Percentiles rank a stretch among this genome's conserved stretches.
Evolutionary conservation across 371 early-diverging fungal genomes (phyloP).

Genomic region (Zychaea mexicana): DNA sequence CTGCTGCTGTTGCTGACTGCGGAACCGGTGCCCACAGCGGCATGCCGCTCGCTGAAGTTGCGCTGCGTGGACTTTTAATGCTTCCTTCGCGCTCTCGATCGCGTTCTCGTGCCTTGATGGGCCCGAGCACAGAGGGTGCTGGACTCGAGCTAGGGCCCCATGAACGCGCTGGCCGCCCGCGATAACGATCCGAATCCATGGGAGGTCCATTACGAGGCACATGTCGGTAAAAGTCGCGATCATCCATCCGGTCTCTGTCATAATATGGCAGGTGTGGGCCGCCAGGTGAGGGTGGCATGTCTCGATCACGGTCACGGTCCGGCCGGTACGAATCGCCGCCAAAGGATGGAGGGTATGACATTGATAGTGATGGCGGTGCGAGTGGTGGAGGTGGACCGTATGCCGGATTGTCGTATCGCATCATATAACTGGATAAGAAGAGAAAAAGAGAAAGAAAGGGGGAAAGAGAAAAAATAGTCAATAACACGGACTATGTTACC

Average conservation of each 20-base stretch:
- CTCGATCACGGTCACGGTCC: slow-evolving; percentile 45
- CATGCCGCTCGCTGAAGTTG: not conserved
- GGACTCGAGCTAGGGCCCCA: slow-evolving; percentile 12
- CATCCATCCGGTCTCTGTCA: slow-evolving; percentile 44
- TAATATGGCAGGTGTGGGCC: slow-evolving; percentile 35
- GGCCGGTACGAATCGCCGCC: slow-evolving; percentile 53
- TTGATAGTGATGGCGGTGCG: slow-evolving; percentile 26
- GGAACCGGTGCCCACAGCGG: not conserved
- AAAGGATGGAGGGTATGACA: slow-evolving; percentile 30
- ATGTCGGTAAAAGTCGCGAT: slow-evolving; percentile 43
- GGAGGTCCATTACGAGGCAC: slow-evolving; percentile 6
- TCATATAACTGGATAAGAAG: slow-evolving; percentile 41
- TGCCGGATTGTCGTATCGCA: slow-evolving; percentile 40
- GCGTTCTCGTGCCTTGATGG: slow-evolving; percentile 21
- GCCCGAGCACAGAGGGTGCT: slow-evolving; percentile 11
- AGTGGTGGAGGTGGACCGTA: slow-evolving; percentile 40
- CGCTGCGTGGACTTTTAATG: slow-evolving; percentile 24
- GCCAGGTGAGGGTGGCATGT: slow-evolving; percentile 36
- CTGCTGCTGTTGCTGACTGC: not conserved
- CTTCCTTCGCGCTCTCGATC: slow-evolving; percentile 38
- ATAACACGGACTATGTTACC: not conserved
- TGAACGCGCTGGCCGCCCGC: slow-evolving; percentile 17
- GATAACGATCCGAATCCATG: slow-evolving; percentile 41
- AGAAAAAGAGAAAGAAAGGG: no score
- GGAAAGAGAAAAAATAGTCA: no score